phyloP scores from a whole-genome alignment of 2,329 filamentous ascomycete species.

The Neodidymelliopsis sp. region DNA sequence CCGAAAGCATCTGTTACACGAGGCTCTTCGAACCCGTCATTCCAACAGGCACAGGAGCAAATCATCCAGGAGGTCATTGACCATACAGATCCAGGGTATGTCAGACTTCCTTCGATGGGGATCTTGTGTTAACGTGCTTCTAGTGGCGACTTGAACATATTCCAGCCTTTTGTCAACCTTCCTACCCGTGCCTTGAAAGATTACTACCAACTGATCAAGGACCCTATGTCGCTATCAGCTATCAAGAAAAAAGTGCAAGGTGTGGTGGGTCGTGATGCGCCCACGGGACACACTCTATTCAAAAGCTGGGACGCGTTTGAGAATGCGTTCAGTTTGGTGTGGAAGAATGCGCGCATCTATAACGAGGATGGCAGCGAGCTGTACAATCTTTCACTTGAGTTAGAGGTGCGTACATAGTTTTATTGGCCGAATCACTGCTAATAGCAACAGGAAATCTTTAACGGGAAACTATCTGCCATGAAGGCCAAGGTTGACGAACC shows the following conservation, averaged over 20 bases:
- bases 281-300: slow-evolving; percentile 70
- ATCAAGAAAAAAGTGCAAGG: slow-evolving; percentile 81
- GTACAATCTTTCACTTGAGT: slow-evolving; percentile 75
- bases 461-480: slow-evolving; percentile 72
- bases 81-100: slow-evolving; percentile 64
- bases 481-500: slow-evolving; percentile 77
- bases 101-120: neutral
- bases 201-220: slow-evolving; percentile 84
- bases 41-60: slow-evolving; percentile 87
- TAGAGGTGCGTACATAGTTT: slow-evolving; percentile 67
- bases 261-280: slow-evolving; percentile 70
- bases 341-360: slow-evolving; percentile 87
- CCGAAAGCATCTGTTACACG: slow-evolving; percentile 48
- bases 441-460: slow-evolving; percentile 69
- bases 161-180: slow-evolving; percentile 78
- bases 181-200: slow-evolving; percentile 79
- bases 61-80: slow-evolving; percentile 76
- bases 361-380: slow-evolving; percentile 93
- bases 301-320: slow-evolving; percentile 85
- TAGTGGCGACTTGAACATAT: slow-evolving; percentile 69
- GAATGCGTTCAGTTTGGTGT: slow-evolving; percentile 79
- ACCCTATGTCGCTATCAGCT: slow-evolving; percentile 79
- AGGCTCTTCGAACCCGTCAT: slow-evolving; percentile 53
- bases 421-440: slow-evolving; percentile 6
- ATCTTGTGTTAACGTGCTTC: slow-evolving; percentile 17